Percentiles rank a stretch among this genome's conserved stretches.
phyloP scores from a whole-genome alignment of 495 filamentous ascomycete genomes.

The Penicillium subrubescens region DNA sequence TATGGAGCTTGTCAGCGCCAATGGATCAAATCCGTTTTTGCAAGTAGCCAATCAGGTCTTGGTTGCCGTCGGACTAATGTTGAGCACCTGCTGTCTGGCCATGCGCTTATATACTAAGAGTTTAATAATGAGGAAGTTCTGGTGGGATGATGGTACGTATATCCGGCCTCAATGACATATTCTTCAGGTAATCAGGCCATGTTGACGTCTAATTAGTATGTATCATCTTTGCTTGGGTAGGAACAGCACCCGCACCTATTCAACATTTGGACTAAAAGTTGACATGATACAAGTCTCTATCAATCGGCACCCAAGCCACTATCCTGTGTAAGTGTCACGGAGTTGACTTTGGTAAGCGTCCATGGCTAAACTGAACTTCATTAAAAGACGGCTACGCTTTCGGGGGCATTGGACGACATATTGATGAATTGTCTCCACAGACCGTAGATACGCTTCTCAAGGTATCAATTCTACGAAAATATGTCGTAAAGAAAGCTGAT shows the following conservation, averaged over 20 bases:
- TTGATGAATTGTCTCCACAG: background rate
- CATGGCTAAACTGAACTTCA: background rate
- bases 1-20: background rate
- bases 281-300: background rate
- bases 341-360: background rate
- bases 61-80: slow-evolving; percentile 2
- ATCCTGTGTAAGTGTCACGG: background rate
- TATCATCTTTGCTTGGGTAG: slow-evolving; percentile 4
- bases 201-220: background rate
- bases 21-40: slow-evolving; percentile 4
- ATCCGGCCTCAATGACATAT: background rate
- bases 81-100: slow-evolving; percentile 8
- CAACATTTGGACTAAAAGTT: background rate
- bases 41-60: slow-evolving; percentile 7
- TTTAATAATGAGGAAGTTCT: slow-evolving; percentile 8
- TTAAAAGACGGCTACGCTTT: background rate
- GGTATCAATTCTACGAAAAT: background rate
- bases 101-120: slow-evolving; percentile 9
- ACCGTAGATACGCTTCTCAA: background rate
- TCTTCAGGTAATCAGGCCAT: background rate
- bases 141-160: slow-evolving; percentile 13
- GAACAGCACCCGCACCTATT: background rate
- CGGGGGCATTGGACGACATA: background rate
- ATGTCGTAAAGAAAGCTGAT: background rate
- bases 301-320: background rate